These are phyloP conservation scores for Pythium phragmitis DNA, from an alignment of 352 stramenopile genomes.

Conservation along the genomic window DNA sequence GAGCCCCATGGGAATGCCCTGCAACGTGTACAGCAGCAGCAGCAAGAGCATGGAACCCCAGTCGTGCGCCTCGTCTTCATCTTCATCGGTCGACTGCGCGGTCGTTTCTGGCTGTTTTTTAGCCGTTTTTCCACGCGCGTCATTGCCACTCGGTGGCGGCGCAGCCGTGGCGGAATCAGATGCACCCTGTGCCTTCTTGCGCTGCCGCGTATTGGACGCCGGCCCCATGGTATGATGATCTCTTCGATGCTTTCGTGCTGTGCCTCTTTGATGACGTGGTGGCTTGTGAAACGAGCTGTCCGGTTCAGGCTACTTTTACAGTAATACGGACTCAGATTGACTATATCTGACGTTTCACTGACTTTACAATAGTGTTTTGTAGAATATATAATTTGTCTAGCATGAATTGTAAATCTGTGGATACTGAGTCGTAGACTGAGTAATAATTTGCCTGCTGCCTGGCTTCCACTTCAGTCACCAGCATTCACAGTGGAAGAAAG, in stretches of 20 bases:
- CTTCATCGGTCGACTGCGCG: constrained; percentile 19
- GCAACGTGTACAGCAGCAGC: constrained; percentile 98
- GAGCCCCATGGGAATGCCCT: constrained; percentile 99
- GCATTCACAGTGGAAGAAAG: not conserved
- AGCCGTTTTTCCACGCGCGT: not conserved
- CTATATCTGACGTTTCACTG: too few species aligned
- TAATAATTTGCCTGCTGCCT: not conserved
- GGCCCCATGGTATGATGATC: constrained; percentile 9
- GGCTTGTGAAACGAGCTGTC: constrained; percentile 3
- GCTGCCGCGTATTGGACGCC: constrained; percentile 22
- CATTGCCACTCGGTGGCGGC: not conserved
- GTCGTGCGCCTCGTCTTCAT: constrained; percentile 49
- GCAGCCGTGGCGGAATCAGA: not conserved
- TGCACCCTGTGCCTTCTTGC: constrained; percentile 12
- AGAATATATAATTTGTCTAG: not conserved
- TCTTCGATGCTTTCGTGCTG: constrained; percentile 1
- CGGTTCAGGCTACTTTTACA: not conserved
- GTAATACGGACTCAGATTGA: not conserved
- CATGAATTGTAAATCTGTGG: not conserved
- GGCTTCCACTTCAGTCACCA: not conserved
- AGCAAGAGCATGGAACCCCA: constrained; percentile 90
- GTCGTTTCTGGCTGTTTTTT: constrained; percentile 5
- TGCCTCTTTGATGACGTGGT: constrained; percentile 12
- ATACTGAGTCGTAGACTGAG: not conserved
- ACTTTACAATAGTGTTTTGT: too few species aligned